These are phyloP conservation scores for Xylaria multiplex DNA, from an alignment of 2,329 filamentous ascomycete genomes.

Conservation along the genomic window DNA sequence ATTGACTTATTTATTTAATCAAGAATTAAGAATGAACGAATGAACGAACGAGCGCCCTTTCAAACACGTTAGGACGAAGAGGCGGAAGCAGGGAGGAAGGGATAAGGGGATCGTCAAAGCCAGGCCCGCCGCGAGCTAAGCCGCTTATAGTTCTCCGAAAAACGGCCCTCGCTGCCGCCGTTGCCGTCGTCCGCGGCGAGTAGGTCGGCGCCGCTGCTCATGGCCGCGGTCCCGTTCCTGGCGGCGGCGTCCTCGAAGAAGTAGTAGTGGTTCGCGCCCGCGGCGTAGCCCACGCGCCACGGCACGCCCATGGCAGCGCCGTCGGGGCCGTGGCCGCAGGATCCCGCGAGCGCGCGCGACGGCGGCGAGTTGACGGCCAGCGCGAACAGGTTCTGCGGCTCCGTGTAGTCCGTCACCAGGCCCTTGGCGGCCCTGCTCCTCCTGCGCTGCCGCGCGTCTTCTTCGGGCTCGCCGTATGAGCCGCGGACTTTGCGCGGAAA, in stretches of 20 bases:
- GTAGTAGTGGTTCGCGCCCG: conserved; percentile 46
- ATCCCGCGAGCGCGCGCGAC: conserved; percentile 41
- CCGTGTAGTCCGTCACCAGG: conserved; percentile 80
- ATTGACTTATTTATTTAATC: no score
- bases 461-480: conserved; percentile 16
- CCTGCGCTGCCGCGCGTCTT: neutral
- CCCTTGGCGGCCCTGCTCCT: conserved; percentile 32
- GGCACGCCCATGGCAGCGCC: conserved; percentile 38
- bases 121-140: conserved; percentile 39
- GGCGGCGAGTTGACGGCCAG: conserved; percentile 69
- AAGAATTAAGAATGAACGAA: no score
- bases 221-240: neutral
- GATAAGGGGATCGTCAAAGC: conserved; percentile 34
- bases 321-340: conserved; percentile 45
- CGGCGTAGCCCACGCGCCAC: conserved; percentile 43
- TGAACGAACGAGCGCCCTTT: no score
- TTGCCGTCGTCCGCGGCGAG: neutral
- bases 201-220: conserved; percentile 20
- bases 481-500: conserved; percentile 1
- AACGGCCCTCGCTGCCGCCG: conserved; percentile 15
- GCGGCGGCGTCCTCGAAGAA: conserved; percentile 42
- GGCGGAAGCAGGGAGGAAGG: no score
- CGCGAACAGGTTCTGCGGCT: conserved; percentile 79
- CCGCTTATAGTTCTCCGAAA: conserved; percentile 40
- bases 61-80: no score